Evolutionary conservation across 1,139 yeast genomes (phyloP).

Genomic region (Geotrichum siamense): DNA sequence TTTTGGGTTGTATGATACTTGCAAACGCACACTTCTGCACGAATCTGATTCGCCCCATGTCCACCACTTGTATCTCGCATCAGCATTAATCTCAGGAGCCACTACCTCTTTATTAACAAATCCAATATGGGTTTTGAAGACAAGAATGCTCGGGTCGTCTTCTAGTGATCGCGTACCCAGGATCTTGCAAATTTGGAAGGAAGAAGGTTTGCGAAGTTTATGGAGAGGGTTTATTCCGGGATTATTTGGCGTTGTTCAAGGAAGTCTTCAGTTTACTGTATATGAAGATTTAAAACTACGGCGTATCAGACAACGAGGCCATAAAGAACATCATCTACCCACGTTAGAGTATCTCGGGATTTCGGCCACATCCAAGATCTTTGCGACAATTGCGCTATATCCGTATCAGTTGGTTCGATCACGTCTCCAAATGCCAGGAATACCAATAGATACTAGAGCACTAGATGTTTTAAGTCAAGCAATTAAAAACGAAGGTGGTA

Average conservation of each 20-base stretch:
- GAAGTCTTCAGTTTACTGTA: conserved; percentile 77
- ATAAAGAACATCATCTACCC: conserved; percentile 29
- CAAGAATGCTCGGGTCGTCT: conserved; percentile 40
- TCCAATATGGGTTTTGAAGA: conserved; percentile 90
- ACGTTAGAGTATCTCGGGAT: conserved; percentile 54
- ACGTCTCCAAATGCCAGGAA: conserved; percentile 51
- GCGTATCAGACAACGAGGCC: conserved; percentile 42
- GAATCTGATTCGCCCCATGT: background rate
- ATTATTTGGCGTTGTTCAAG: conserved; percentile 76
- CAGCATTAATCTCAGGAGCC: conserved; percentile 66
- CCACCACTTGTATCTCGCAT: conserved; percentile 36
- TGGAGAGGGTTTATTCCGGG: conserved; percentile 85
- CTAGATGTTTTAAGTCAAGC: conserved; percentile 19
- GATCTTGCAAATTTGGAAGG: conserved; percentile 19
- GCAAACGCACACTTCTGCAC: conserved; percentile 36
- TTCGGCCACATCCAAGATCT: conserved; percentile 62
- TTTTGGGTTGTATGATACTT: conserved; percentile 62
- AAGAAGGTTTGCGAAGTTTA: conserved; percentile 65
- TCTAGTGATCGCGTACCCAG: background rate
- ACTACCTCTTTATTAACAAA: conserved; percentile 72
- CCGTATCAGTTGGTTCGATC: conserved; percentile 82
- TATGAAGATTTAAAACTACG: conserved; percentile 46
- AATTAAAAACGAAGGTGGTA: conserved; percentile 40
- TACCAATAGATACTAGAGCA: conserved; percentile 14
- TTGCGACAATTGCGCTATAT: conserved; percentile 63